Conservation (phyloP, 78 protist species). For the Corallochytrium limacisporum region DNA sequence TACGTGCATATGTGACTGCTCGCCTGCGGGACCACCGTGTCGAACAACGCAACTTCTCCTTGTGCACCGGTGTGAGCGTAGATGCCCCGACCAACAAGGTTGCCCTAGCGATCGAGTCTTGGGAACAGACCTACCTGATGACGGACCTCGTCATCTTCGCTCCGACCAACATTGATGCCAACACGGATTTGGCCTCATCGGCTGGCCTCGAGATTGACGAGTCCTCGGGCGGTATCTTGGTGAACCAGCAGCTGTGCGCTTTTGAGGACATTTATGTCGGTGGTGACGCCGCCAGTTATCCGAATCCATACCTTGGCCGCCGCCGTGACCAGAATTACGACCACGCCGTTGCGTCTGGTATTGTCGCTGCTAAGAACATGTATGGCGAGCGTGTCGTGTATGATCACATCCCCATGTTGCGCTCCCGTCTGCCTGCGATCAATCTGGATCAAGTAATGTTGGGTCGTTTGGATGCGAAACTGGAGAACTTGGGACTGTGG, state of each 20-base stretch:
- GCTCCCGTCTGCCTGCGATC: neutral
- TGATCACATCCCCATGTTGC: constrained; percentile 4
- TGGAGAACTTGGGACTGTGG: constrained; percentile 13
- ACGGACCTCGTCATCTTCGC: constrained; percentile 23
- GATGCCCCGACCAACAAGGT: neutral
- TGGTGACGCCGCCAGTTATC: constrained; percentile 24
- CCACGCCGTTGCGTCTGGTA: constrained; percentile 8
- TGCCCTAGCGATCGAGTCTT: neutral
- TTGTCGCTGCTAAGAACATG: constrained; percentile 12
- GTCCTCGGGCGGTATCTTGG: neutral
- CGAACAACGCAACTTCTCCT: constrained; percentile 12
- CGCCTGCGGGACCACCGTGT: neutral
- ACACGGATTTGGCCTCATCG: constrained; percentile 3
- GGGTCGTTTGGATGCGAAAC: constrained; percentile 2
- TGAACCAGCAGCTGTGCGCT: constrained; percentile 13
- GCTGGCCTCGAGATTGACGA: constrained; percentile 21
- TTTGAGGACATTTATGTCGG: constrained; percentile 18
- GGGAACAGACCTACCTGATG: constrained; percentile 15
- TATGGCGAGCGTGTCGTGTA: neutral
- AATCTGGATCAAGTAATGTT: constrained; percentile 1
- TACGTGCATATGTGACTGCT: constrained; percentile 21
- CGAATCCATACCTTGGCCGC: constrained; percentile 6
- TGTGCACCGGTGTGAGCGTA: neutral
- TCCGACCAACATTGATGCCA: constrained; percentile 23
- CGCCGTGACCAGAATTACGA: constrained; percentile 27